Conservation (phyloP, 192 early-diverging fungal species). For the Coemansia sp. region DNA sequence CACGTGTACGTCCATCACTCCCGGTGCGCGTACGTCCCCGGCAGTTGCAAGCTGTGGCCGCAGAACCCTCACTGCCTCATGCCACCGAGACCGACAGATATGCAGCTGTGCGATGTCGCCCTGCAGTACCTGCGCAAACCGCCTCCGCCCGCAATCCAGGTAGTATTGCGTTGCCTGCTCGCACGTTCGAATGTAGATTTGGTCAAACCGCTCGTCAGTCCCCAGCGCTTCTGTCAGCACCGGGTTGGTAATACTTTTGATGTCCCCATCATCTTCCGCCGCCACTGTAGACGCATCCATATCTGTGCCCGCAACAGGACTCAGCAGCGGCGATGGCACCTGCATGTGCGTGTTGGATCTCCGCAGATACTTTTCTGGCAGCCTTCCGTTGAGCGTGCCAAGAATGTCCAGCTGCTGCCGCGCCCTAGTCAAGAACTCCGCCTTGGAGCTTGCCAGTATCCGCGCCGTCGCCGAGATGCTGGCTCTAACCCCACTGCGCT, state of each 20-base stretch:
- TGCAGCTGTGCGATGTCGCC: conserved; percentile 48
- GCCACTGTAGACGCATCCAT: background rate
- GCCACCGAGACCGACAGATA: conserved; percentile 32
- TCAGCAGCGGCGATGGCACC: conserved; percentile 10
- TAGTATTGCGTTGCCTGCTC: conserved; percentile 56
- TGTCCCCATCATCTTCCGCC: background rate
- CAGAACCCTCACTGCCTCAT: conserved; percentile 28
- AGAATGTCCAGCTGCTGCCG: conserved; percentile 49
- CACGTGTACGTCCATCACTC: conserved; percentile 22
- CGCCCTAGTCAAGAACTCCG: conserved; percentile 48
- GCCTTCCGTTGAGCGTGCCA: conserved; percentile 27
- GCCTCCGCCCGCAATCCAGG: conserved; percentile 35
- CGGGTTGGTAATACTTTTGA: conserved; percentile 34
- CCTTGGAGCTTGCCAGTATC: conserved; percentile 45
- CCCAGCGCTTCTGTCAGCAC: conserved; percentile 48
- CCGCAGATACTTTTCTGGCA: conserved; percentile 17
- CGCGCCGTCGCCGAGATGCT: conserved; percentile 6
- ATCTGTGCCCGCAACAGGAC: background rate
- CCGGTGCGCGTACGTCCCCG: background rate
- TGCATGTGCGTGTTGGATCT: conserved; percentile 14
- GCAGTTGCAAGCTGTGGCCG: conserved; percentile 21
- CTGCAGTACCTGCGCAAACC: conserved; percentile 44
- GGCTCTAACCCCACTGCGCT: background rate
- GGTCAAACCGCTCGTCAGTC: conserved; percentile 42
- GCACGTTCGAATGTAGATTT: conserved; percentile 49